Evolutionary conservation across 768 basidiomycete genomes (phyloP), one percentile per base, ranked within the genome.

Genomic region (Trametes maxima): DNA sequence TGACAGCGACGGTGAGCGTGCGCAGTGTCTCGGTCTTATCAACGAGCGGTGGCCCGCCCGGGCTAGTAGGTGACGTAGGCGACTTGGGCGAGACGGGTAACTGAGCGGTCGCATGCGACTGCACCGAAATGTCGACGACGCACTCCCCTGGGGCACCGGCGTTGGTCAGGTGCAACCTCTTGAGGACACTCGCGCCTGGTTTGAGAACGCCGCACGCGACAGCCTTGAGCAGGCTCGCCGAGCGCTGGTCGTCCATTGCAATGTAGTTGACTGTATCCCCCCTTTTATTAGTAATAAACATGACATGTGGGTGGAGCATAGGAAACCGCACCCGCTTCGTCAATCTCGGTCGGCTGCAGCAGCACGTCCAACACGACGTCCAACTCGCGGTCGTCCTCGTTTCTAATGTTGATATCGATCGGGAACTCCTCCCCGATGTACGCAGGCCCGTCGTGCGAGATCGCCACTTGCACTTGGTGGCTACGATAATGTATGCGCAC

Each of bases 351-450:
- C 1, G 94, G 94, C 55, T 93, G 92, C 36, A 98, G 73, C 58
- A 96, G 78, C 5, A 91, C 81, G 57, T 94, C 90, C 11, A 94
- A 76, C 5, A 80, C 75, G 13, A 92, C 74, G 16, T 90, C 85
- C 12, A 98, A 73, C 24, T 86, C 80, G 19, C 85, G 78, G 47
- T 84, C 82, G 70, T 97, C 94, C 5, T 76, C 68, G 69, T 95
- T 97, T 4, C 76, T 82, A 14, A 96, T 79, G 47, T 84, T 79
- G 43, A 98, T 77, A 12, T 72, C 70, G 65, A 98, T 87, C 0
- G 90, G 87, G 68, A 90, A 92, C 46, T 82, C 80, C 72, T 97
- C 95, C 63, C 90, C 87, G 37, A 96, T 73, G 71, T 88, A 91
- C 1, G 92, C 93, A 0, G 90, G 89, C 1, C 81, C 72, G 0